phyloP scores from a whole-genome alignment of 148 eudicot species.

The Vaccinium macrocarpon region DNA sequence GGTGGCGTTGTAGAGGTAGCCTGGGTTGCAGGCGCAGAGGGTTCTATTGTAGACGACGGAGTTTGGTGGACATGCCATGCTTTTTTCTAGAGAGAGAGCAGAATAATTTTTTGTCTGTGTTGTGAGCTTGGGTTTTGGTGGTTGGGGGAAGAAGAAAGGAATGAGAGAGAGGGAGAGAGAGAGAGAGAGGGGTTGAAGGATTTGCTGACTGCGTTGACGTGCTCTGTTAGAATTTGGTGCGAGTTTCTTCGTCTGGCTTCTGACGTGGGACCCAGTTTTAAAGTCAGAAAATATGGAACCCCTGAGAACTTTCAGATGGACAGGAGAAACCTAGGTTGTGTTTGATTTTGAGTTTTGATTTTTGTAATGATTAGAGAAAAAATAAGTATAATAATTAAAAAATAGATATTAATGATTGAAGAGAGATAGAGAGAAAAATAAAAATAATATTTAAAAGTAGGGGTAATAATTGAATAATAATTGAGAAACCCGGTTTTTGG shows the following conservation, averaged over 20 bases:
- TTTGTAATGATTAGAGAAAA: too few species aligned
- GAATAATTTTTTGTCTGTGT: background rate
- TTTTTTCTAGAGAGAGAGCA: background rate
- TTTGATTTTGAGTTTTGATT: too few species aligned
- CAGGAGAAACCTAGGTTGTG: too few species aligned
- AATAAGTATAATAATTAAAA: too few species aligned
- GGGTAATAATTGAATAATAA: too few species aligned
- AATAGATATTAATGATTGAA: too few species aligned
- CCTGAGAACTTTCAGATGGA: background rate
- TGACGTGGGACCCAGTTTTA: background rate
- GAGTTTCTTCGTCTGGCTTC: background rate
- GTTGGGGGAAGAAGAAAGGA: background rate
- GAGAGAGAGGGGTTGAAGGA: background rate
- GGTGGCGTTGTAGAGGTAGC: conserved; percentile 51
- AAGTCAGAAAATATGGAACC: background rate
- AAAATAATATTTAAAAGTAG: too few species aligned
- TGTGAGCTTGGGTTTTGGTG: too few species aligned
- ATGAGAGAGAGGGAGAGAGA: background rate
- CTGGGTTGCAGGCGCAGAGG: conserved; percentile 75
- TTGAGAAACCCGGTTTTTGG: too few species aligned
- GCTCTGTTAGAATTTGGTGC: background rate
- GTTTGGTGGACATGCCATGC: conserved; percentile 37
- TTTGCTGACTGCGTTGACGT: conserved; percentile 4
- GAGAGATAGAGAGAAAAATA: too few species aligned
- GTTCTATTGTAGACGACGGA: conserved; percentile 58